These are phyloP conservation scores for Porogramme epimiltina DNA, from an alignment of 1,284 basidiomycete genomes.

Conservation along the genomic window DNA sequence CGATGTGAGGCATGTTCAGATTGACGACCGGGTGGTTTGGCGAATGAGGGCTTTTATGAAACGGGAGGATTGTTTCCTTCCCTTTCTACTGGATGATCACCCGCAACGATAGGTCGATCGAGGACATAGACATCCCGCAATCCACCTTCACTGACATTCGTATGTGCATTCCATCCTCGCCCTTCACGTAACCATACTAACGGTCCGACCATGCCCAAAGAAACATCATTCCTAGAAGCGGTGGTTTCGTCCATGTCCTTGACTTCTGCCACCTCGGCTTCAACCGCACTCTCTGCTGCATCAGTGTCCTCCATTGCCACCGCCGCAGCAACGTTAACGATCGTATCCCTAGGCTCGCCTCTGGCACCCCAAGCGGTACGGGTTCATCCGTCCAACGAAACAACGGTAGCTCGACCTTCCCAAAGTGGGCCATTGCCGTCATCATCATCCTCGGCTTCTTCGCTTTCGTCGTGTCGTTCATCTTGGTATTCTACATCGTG, in stretches of 20 bases:
- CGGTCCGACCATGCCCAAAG: constrained; percentile 34
- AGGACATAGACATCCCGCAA: constrained; percentile 60
- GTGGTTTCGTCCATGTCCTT: constrained; percentile 55
- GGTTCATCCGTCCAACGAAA: constrained; percentile 46
- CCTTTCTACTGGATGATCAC: constrained; percentile 77
- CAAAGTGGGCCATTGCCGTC: constrained; percentile 87
- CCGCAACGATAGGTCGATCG: constrained; percentile 48
- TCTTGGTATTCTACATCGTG: constrained; percentile 71
- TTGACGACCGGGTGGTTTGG: constrained; percentile 81
- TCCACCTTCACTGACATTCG: constrained; percentile 76
- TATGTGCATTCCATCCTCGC: constrained; percentile 42
- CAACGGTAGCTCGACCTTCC: constrained; percentile 49
- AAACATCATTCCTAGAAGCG: constrained; percentile 72
- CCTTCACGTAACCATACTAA: background rate
- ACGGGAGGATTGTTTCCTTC: constrained; percentile 55
- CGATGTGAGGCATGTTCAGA: constrained; percentile 53
- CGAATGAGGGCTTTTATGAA: constrained; percentile 48
- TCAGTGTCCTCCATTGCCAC: background rate
- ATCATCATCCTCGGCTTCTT: constrained; percentile 82
- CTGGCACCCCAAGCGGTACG: background rate
- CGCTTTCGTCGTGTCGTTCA: constrained; percentile 67
- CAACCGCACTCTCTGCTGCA: constrained; percentile 33
- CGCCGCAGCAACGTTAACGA: background rate
- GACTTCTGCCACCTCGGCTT: constrained; percentile 38
- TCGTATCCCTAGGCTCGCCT: background rate